Percentiles rank a stretch among this genome's conserved stretches.
Conservation (phyloP, 2,329 filamentous ascomycete genomes). For the Coniochaeta prunicola region DNA sequence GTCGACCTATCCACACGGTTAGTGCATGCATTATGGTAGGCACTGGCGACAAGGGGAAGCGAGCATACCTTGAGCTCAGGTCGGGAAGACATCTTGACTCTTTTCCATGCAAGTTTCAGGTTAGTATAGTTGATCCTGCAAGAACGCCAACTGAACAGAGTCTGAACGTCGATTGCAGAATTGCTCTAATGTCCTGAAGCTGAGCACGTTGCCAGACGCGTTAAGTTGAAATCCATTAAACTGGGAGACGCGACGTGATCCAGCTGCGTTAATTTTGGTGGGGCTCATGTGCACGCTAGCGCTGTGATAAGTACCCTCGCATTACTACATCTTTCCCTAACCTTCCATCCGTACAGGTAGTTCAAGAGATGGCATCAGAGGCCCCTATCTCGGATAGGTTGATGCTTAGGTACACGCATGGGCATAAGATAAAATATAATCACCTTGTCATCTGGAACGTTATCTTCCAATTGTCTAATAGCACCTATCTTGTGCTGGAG, state of each 20-base stretch:
- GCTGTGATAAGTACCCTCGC: too few species aligned
- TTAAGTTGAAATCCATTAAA: conserved; percentile 10
- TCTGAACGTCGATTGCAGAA: neutral
- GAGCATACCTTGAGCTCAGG: conserved; percentile 59
- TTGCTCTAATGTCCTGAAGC: neutral
- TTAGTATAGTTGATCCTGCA: too few species aligned
- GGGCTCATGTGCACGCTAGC: too few species aligned
- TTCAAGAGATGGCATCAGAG: too few species aligned
- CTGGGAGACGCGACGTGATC: conserved; percentile 7
- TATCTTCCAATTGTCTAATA: too few species aligned
- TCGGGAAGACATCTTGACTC: conserved; percentile 39
- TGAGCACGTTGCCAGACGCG: conserved; percentile 7
- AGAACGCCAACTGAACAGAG: neutral
- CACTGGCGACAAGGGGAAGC: neutral
- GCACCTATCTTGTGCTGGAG: too few species aligned
- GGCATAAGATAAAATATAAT: too few species aligned
- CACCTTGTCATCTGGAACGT: too few species aligned
- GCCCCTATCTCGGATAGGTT: too few species aligned
- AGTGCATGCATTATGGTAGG: neutral
- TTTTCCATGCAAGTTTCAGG: neutral
- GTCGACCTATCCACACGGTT: conserved; percentile 58
- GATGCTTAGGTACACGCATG: too few species aligned
- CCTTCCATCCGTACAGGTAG: too few species aligned
- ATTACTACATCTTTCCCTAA: too few species aligned
- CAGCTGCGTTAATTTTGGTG: neutral